A percentile compares a stretch with the other conserved stretches of the same genome.
phyloP scores from a whole-genome alignment of 1,139 yeast genomes.

The Diutina catenulata region DNA sequence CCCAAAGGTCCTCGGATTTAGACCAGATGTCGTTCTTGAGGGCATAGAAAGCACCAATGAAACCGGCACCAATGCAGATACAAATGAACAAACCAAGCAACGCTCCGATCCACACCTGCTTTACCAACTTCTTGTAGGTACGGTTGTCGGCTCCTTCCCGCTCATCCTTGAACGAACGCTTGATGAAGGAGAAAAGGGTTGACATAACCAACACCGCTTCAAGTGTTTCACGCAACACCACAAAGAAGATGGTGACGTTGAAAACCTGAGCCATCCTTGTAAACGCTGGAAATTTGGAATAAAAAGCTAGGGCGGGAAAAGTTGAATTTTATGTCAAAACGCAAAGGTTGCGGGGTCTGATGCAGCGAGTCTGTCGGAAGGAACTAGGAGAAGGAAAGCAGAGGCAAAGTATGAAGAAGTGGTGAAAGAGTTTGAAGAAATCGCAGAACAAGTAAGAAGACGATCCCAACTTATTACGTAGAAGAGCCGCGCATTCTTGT shows the following conservation, averaged over 20 bases:
- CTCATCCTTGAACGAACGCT: slow-evolving; percentile 70
- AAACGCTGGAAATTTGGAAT: too few species aligned
- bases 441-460: too few species aligned
- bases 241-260: slow-evolving; percentile 72
- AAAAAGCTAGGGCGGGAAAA: too few species aligned
- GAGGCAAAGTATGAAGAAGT: too few species aligned
- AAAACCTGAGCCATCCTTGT: slow-evolving; percentile 32
- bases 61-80: slow-evolving; percentile 4
- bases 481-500: too few species aligned
- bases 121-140: slow-evolving; percentile 51
- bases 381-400: too few species aligned
- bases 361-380: too few species aligned
- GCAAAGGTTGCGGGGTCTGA: too few species aligned
- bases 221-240: slow-evolving; percentile 73
- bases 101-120: slow-evolving; percentile 7
- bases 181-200: slow-evolving; percentile 69
- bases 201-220: slow-evolving; percentile 85
- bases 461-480: too few species aligned
- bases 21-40: slow-evolving; percentile 80
- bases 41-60: slow-evolving; percentile 38
- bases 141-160: slow-evolving; percentile 53
- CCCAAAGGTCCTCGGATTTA: slow-evolving; percentile 83
- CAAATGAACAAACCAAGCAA: slow-evolving; percentile 1
- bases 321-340: too few species aligned
- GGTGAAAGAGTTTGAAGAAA: too few species aligned